Percentiles rank a stretch among this genome's conserved stretches.
Evolutionary conservation across 1,284 basidiomycete genomes (phyloP).

Genomic region (Moesziomyces aphidis): DNA sequence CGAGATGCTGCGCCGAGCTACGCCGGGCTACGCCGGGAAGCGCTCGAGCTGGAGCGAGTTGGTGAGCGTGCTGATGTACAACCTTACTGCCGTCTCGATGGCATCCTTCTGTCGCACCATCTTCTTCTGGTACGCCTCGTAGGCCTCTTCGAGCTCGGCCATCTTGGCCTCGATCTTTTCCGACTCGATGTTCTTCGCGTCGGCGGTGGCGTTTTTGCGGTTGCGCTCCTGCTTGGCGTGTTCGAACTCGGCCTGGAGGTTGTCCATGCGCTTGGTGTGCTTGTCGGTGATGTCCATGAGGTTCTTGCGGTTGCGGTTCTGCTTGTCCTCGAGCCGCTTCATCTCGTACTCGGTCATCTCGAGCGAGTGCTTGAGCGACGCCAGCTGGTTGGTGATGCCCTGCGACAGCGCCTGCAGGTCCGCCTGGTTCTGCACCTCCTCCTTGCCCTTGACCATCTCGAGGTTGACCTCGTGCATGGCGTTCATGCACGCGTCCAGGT

Average conservation of each 20-base stretch:
- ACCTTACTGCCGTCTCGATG: conserved; percentile 31
- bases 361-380: conserved; percentile 41
- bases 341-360: conserved; percentile 52
- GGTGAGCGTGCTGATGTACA: conserved; percentile 46
- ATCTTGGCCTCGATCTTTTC: conserved; percentile 55
- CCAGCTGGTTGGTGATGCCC: conserved; percentile 44
- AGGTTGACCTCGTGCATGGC: conserved; percentile 56
- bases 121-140: conserved; percentile 45
- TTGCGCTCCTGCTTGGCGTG: conserved; percentile 33
- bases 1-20: conserved; percentile 3
- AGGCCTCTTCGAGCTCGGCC: conserved; percentile 35
- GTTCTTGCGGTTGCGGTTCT: conserved; percentile 46
- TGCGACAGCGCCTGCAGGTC: conserved; percentile 39
- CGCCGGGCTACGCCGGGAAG: conserved; percentile 18
- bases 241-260: conserved; percentile 42
- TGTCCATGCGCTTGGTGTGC: conserved; percentile 47
- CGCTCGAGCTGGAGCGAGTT: conserved; percentile 38
- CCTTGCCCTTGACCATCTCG: conserved; percentile 54
- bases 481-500: conserved; percentile 43
- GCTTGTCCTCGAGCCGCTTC: conserved; percentile 46
- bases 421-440: conserved; percentile 45
- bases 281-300: conserved; percentile 50
- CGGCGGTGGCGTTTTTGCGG: conserved; percentile 30
- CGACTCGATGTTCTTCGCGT: conserved; percentile 31
- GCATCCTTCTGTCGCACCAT: conserved; percentile 48